These are phyloP conservation scores for Datisca glomerata DNA, from an alignment of 306 rosid species.

Conservation along the genomic window DNA sequence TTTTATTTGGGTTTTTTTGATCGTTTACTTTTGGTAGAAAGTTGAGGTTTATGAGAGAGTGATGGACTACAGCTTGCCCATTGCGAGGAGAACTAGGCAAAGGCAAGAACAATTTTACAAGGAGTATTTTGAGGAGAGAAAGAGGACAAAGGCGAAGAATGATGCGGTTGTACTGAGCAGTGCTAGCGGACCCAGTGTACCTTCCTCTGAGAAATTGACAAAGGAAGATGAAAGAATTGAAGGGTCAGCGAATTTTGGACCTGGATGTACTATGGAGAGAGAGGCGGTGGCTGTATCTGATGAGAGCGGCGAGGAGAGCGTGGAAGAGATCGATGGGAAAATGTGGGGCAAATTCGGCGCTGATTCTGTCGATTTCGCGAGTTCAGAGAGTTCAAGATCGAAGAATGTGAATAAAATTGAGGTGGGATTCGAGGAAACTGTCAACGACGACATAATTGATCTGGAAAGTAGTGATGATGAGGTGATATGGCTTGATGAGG, in stretches of 20 bases:
- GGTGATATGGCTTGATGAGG: slow-evolving; percentile 2
- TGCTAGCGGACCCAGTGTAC: neutral
- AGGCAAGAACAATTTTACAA: neutral
- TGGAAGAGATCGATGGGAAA: slow-evolving; percentile 1
- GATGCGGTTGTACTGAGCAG: neutral
- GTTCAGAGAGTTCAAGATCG: slow-evolving; percentile 9
- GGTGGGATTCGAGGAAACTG: neutral
- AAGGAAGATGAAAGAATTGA: neutral
- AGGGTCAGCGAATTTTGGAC: neutral
- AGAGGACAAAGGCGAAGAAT: slow-evolving; percentile 3
- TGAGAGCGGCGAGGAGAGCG: neutral
- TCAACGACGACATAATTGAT: neutral
- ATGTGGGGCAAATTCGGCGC: neutral
- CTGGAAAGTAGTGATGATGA: slow-evolving; percentile 8
- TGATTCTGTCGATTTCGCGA: slow-evolving; percentile 2
- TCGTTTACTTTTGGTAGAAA: neutral
- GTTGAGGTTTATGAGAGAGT: neutral
- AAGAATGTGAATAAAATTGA: slow-evolving; percentile 1
- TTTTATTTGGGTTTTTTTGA: too few relatives aligned
- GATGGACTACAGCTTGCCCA: slow-evolving; percentile 6
- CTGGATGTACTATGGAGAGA: neutral
- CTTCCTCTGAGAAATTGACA: neutral
- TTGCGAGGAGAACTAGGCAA: slow-evolving; percentile 19
- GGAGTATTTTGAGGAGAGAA: slow-evolving; percentile 5
- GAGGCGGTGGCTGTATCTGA: neutral